phyloP scores from a whole-genome alignment of 164 flowering plant species.

The Malania oleifera region DNA sequence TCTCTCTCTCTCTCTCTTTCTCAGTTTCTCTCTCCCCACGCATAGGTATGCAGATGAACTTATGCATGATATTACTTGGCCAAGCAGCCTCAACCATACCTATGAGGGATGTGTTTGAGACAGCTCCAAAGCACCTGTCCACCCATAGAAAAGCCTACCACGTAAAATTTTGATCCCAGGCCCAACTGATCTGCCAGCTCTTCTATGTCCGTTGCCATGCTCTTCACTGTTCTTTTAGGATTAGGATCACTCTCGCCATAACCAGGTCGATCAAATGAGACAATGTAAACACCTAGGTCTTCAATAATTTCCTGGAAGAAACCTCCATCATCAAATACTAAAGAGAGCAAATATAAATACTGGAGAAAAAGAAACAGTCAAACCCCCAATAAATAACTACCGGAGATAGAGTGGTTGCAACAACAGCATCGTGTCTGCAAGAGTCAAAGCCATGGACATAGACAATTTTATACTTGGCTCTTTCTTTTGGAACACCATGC shows the following conservation, averaged over 20 bases:
- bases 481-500: constrained; percentile 53
- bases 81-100: constrained; percentile 30
- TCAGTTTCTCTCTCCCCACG: too few relatives aligned
- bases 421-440: constrained; percentile 37
- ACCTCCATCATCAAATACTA: neutral
- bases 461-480: constrained; percentile 52
- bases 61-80: neutral
- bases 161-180: constrained; percentile 58
- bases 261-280: constrained; percentile 70
- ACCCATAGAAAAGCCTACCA: constrained; percentile 65
- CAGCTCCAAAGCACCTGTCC: constrained; percentile 54
- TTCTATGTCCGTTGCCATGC: constrained; percentile 57
- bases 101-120: constrained; percentile 72
- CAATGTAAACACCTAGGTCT: constrained; percentile 44
- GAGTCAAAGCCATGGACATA: constrained; percentile 51
- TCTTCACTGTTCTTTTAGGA: constrained; percentile 45
- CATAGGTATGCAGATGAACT: too few relatives aligned
- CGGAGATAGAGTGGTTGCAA: constrained; percentile 29
- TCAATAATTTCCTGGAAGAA: constrained; percentile 42
- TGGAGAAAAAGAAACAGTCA: constrained; percentile 5
- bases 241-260: constrained; percentile 79
- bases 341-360: neutral
- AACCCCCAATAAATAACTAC: constrained; percentile 27
- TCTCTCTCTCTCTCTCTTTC: too few relatives aligned
- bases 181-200: constrained; percentile 66